A percentile compares a stretch with the other conserved stretches of the same genome.
phyloP scores from a whole-genome alignment of 192 early-diverging fungal species.

The Lobosporangium transversale region DNA sequence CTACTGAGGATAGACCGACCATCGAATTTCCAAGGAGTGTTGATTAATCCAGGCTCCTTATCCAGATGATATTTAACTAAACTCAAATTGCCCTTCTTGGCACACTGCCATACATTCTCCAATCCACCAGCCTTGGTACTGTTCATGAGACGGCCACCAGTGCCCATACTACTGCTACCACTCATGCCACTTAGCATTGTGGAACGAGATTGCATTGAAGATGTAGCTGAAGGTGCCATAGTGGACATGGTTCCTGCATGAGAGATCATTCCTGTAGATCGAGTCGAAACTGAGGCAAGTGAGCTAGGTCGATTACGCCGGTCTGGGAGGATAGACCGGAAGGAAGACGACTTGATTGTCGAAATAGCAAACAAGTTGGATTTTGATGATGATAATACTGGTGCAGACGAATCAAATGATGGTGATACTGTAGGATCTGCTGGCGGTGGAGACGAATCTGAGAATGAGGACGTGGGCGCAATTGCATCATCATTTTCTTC shows the following conservation, averaged over 20 bases:
- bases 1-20: conserved; percentile 46
- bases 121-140: conserved; percentile 11
- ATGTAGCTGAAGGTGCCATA: conserved; percentile 29
- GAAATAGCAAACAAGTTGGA: not conserved
- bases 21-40: conserved; percentile 47
- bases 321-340: not conserved
- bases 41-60: conserved; percentile 37
- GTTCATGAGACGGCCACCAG: not conserved
- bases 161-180: not conserved
- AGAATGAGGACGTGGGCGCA: no score
- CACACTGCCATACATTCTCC: conserved; percentile 46
- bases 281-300: conserved; percentile 29
- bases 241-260: conserved; percentile 43
- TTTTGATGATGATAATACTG: not conserved
- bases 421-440: not conserved
- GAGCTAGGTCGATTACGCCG: conserved; percentile 27
- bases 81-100: conserved; percentile 41
- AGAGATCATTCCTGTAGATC: conserved; percentile 44
- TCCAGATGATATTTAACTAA: conserved; percentile 40
- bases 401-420: not conserved
- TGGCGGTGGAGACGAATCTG: not conserved
- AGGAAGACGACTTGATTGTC: not conserved
- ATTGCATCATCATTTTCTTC: no score
- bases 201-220: conserved; percentile 20
- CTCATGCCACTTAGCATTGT: no score